These are phyloP conservation scores for Hemileccinum impolitum DNA, from an alignment of 768 basidiomycete genomes.

Conservation along the genomic window DNA sequence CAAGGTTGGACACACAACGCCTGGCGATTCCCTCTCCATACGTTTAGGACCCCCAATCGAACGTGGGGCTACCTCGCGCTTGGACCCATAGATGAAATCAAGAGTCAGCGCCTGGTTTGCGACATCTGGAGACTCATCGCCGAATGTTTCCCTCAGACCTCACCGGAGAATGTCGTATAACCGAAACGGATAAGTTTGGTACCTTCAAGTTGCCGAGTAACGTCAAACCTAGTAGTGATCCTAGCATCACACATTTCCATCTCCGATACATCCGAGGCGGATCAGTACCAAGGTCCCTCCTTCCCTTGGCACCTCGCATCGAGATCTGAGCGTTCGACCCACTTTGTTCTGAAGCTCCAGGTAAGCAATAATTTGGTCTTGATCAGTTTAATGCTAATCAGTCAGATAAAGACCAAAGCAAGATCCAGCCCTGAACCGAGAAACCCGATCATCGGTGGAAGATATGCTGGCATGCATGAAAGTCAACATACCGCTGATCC, in stretches of 20 bases:
- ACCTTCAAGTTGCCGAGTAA: slow-evolving; percentile 2
- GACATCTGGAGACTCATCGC: slow-evolving; percentile 15
- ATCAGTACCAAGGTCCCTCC: neutral
- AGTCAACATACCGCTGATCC: slow-evolving; percentile 7
- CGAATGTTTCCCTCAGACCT: slow-evolving; percentile 8
- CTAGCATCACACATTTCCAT: slow-evolving; percentile 8
- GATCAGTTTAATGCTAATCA: neutral
- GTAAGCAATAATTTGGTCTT: neutral
- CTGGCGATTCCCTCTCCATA: neutral
- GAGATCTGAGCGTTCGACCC: neutral
- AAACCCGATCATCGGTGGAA: slow-evolving; percentile 2
- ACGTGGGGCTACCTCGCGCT: neutral
- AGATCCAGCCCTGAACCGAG: neutral
- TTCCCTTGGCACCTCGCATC: slow-evolving; percentile 11
- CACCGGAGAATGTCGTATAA: slow-evolving; percentile 3
- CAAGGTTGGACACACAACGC: slow-evolving; percentile 1
- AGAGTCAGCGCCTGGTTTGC: slow-evolving; percentile 6
- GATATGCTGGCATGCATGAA: slow-evolving; percentile 2
- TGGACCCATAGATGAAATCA: slow-evolving; percentile 15
- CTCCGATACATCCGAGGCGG: neutral
- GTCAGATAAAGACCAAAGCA: slow-evolving; percentile 2
- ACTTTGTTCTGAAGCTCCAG: slow-evolving; percentile 10
- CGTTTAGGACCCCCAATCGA: slow-evolving; percentile 3
- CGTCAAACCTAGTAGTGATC: slow-evolving; percentile 1
- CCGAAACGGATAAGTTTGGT: slow-evolving; percentile 1